Conservation (phyloP, 352 stramenopile species). For the Phytophthora multivora region DNA sequence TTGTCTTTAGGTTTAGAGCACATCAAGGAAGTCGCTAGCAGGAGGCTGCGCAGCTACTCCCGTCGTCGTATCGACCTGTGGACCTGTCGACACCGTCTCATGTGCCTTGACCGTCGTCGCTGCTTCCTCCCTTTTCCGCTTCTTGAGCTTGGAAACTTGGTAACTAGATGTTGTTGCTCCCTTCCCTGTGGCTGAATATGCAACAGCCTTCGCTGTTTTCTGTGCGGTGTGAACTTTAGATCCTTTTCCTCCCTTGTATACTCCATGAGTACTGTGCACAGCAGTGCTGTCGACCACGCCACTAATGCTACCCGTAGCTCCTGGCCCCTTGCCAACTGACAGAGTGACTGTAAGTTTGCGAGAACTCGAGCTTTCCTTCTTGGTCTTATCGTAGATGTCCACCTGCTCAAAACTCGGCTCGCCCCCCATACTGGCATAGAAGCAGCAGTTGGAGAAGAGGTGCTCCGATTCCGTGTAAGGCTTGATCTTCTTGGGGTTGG, state of each 20-base stretch:
- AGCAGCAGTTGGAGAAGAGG: slow-evolving; percentile 80
- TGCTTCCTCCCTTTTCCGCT: slow-evolving; percentile 49
- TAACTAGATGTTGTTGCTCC: slow-evolving; percentile 22
- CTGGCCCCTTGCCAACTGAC: slow-evolving; percentile 36
- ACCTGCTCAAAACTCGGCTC: slow-evolving; percentile 64
- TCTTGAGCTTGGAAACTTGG: slow-evolving; percentile 55
- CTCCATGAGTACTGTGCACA: slow-evolving; percentile 3
- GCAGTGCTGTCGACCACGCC: slow-evolving; percentile 15
- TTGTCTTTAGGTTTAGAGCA: slow-evolving; percentile 35
- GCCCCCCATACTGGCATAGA: slow-evolving; percentile 55
- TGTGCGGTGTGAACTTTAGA: slow-evolving; percentile 33
- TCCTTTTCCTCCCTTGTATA: slow-evolving; percentile 27
- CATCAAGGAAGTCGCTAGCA: slow-evolving; percentile 62
- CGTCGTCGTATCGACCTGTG: slow-evolving; percentile 4
- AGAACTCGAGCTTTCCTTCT: slow-evolving; percentile 36
- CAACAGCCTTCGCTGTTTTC: slow-evolving; percentile 27
- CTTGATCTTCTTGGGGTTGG: slow-evolving; percentile 78
- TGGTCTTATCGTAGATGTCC: slow-evolving; percentile 45
- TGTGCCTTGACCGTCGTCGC: slow-evolving; percentile 12
- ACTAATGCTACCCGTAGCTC: slow-evolving; percentile 2
- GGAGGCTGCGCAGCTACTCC: slow-evolving; percentile 3
- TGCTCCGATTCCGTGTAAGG: slow-evolving; percentile 81
- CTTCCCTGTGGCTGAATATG: slow-evolving; percentile 24
- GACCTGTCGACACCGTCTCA: slow-evolving; percentile 14
- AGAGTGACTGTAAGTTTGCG: slow-evolving; percentile 57